phyloP scores from a whole-genome alignment of 1,139 yeast genomes.

The Pneumocystis sp. region DNA sequence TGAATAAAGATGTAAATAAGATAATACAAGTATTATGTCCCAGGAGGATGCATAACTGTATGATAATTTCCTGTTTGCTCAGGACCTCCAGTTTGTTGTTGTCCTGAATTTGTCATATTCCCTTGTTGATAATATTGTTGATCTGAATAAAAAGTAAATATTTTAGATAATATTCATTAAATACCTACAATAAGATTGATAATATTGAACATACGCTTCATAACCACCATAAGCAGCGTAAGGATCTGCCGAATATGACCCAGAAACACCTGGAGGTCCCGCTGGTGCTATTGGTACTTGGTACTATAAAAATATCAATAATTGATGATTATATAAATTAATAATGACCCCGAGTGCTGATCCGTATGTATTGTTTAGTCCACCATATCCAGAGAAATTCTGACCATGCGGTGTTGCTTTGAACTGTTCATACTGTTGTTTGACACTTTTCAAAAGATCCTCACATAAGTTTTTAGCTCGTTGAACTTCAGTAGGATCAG shows the following conservation, averaged over 20 bases:
- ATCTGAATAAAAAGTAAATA: neutral
- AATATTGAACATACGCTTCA: slow-evolving; percentile 16
- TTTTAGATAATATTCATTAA: neutral
- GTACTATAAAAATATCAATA: neutral
- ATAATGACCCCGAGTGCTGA: neutral
- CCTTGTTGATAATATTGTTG: neutral
- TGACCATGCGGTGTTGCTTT: slow-evolving; percentile 6
- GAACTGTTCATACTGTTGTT: slow-evolving; percentile 19
- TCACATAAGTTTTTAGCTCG: slow-evolving; percentile 23
- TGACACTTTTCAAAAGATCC: slow-evolving; percentile 24
- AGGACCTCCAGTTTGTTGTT: neutral
- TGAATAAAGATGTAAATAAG: neutral
- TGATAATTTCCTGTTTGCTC: neutral
- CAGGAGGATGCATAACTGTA: neutral
- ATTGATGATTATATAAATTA: neutral
- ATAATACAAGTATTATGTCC: neutral
- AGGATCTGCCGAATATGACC: slow-evolving; percentile 15
- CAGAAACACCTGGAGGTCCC: slow-evolving; percentile 9
- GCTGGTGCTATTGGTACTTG: slow-evolving; percentile 2
- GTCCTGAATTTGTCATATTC: neutral
- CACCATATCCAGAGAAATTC: slow-evolving; percentile 3
- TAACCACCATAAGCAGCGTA: slow-evolving; percentile 18
- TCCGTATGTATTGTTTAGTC: neutral
- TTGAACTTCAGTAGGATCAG: slow-evolving; percentile 19
- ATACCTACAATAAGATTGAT: slow-evolving; percentile 8